Conservation (phyloP, 352 stramenopile species). For the Globisporangium rhizosaccharum region DNA sequence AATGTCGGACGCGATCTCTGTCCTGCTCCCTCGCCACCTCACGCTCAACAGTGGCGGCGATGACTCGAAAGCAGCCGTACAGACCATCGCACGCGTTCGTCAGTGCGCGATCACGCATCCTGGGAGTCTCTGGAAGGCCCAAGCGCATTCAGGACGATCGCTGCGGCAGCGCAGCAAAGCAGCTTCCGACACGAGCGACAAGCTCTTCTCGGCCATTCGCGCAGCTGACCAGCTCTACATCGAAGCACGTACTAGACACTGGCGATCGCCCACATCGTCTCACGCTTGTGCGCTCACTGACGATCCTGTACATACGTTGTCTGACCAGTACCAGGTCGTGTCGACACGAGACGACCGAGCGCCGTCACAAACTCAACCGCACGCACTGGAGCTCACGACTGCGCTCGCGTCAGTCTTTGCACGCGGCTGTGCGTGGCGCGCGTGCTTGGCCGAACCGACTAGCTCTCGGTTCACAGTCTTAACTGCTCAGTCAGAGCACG, state of each 20-base stretch:
- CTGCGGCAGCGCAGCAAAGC: not conserved
- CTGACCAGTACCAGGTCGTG: slow-evolving; percentile 12
- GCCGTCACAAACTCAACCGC: not conserved
- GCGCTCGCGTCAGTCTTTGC: slow-evolving; percentile 16
- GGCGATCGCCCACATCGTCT: not conserved
- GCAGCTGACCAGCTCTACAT: slow-evolving; percentile 12
- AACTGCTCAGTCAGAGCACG: not conserved
- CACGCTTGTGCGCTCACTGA: not conserved
- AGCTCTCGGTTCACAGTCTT: not conserved
- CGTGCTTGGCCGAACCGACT: slow-evolving; percentile 16
- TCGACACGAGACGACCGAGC: not conserved
- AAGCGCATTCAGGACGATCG: not conserved
- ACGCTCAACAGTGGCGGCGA: not conserved
- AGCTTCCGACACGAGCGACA: not conserved
- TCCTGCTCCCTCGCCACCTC: slow-evolving; percentile 13
- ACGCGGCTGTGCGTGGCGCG: slow-evolving; percentile 26
- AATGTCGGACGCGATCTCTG: slow-evolving; percentile 25
- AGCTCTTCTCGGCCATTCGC: slow-evolving; percentile 1
- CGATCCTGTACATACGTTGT: not conserved
- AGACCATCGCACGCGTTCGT: not conserved
- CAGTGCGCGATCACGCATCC: slow-evolving; percentile 30
- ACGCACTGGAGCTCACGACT: not conserved
- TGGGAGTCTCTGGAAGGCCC: slow-evolving; percentile 13
- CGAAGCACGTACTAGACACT: slow-evolving; percentile 4
- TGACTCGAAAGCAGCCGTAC: not conserved